Conservation (phyloP, 441 rosid species). For the Theobroma grandiflorum region DNA sequence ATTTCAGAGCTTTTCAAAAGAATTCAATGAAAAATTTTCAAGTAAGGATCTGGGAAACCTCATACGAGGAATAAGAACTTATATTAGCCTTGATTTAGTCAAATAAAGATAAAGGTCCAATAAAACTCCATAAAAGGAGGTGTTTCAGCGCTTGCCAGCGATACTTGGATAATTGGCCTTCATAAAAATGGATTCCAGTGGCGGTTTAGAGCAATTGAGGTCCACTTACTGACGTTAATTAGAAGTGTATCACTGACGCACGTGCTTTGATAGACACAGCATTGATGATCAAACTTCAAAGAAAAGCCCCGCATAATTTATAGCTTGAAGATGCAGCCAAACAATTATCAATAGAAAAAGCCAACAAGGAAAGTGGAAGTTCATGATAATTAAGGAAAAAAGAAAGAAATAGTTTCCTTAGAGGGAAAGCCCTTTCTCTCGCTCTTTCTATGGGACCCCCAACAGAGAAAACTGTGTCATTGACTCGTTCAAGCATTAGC, state of each 20-base stretch:
- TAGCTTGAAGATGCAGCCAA: background rate
- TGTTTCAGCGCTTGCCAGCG: background rate
- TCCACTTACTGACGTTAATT: background rate
- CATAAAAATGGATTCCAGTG: background rate
- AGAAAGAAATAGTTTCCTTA: background rate
- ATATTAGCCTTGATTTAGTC: background rate
- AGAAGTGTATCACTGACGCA: background rate
- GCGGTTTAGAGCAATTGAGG: background rate
- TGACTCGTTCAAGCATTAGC: background rate
- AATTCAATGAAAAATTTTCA: background rate
- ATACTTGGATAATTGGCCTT: background rate
- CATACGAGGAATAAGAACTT: background rate
- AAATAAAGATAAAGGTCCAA: background rate
- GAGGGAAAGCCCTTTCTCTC: background rate
- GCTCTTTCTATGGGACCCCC: background rate
- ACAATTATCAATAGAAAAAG: background rate
- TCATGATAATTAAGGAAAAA: background rate
- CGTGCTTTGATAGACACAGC: background rate
- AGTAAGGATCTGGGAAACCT: background rate
- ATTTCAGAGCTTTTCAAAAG: background rate
- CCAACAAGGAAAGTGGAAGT: background rate
- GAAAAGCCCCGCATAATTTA: background rate
- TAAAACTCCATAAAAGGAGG: too few relatives aligned
- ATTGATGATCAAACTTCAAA: background rate
- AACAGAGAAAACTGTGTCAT: background rate